A percentile compares a stretch with the other conserved stretches of the same genome.
Conservation (phyloP, 805 yeast genomes). For the Kuraishia cidri region DNA sequence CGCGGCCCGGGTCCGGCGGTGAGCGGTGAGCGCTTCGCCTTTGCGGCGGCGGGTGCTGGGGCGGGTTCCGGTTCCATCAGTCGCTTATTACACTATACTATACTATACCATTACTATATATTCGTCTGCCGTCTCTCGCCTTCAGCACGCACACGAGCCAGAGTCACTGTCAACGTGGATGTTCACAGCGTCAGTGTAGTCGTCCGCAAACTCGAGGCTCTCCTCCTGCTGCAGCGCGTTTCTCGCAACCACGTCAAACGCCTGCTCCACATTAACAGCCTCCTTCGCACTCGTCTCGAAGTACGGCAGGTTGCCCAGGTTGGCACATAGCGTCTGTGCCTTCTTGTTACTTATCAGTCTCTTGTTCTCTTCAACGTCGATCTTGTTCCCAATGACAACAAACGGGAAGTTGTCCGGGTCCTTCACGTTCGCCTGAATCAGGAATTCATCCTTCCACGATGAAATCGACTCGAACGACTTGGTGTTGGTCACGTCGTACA, state of each 20-base stretch:
- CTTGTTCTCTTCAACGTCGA: constrained; percentile 88
- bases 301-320: constrained; percentile 68
- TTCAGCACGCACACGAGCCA: constrained; percentile 69
- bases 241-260: constrained; percentile 92
- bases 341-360: constrained; percentile 57
- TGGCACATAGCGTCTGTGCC: constrained; percentile 30
- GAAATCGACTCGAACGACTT: constrained; percentile 86
- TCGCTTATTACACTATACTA: no score
- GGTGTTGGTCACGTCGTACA: constrained; percentile 91
- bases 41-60: no score
- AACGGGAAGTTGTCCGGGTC: constrained; percentile 96
- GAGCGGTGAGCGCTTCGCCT: no score
- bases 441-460: constrained; percentile 92
- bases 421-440: constrained; percentile 85
- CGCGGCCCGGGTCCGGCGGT: no score
- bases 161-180: constrained; percentile 83
- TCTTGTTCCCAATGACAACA: constrained; percentile 89
- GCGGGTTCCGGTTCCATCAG: no score
- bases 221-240: constrained; percentile 95
- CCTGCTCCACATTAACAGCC: constrained; percentile 89
- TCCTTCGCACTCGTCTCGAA: constrained; percentile 98
- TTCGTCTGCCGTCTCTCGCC: no score
- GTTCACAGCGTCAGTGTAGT: constrained; percentile 93
- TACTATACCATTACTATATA: no score
- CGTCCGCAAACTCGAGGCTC: constrained; percentile 83